Evolutionary conservation across 371 early-diverging fungal genomes (phyloP), one percentile per base, ranked within the genome.

Genomic region (Umbelopsis sp.): DNA sequence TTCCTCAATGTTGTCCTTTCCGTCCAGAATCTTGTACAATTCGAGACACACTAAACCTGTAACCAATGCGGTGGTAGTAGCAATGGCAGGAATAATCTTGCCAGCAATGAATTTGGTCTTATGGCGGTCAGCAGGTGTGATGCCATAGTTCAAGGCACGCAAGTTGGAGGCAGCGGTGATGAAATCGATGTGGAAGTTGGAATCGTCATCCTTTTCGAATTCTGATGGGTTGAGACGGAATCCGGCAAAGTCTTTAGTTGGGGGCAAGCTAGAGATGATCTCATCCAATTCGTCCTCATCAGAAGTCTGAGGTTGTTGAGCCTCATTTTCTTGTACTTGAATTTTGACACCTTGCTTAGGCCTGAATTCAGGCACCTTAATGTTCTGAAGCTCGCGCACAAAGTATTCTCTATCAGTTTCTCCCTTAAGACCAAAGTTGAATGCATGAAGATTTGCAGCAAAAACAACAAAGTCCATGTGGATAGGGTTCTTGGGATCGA

Each of bases 71-170:
- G 99, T 99, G 0, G 99, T 99, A 3, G 99, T 99, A 10, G 99
- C 99, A 86, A 99, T 99, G 50, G 99, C 99, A 29, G 99, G 99
- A 72, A 99, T 99, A 72, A 99, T 99, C 83, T 97, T 97, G 45
- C 99, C 99, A 4, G 99, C 99, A 84, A 99, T 99, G 75, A 97
- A 96, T 88, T 99, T 99, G 72, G 99, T 97, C 80, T 94, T 93
- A 81, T 94, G 94, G 65, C 96, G 93, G 79, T 99, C 95, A 4
- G 97, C 95, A 50, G 83, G 80, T n/a, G 89, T 77, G 70, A 99
- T 99, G 66, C 86, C 90, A 80, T 99, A 99, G 86, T 98, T 99
- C 70, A 86, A 74, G 9, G 99, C 99, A 73, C 99, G 93, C 80
- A 99, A 81, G 85, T 99, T 99, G 63, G 99, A 94, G 7, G 97